Evolutionary conservation across 768 basidiomycete species (phyloP).

Genomic region (Russula sp.): DNA sequence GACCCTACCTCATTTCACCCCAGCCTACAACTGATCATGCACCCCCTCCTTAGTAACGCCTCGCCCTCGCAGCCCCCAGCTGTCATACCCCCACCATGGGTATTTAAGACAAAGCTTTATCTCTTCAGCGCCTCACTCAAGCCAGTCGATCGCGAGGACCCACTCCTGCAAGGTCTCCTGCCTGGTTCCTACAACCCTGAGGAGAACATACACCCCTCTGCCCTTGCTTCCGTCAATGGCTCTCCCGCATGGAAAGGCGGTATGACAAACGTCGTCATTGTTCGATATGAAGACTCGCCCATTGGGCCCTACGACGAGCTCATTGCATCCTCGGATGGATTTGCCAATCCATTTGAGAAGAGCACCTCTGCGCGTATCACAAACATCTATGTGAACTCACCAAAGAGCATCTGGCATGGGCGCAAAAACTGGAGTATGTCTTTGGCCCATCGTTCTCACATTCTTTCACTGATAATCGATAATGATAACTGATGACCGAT

Average conservation of each 20-base stretch:
- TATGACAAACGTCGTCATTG: not conserved
- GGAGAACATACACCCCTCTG: slow-evolving; percentile 23
- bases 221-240: slow-evolving; percentile 16
- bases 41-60: not conserved
- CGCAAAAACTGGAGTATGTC: slow-evolving; percentile 25
- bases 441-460: too few relatives aligned
- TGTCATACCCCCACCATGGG: slow-evolving; percentile 22
- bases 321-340: not conserved
- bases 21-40: not conserved
- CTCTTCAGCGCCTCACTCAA: slow-evolving; percentile 10
- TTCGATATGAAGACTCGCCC: slow-evolving; percentile 22
- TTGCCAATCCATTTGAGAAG: slow-evolving; percentile 8
- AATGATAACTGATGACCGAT: not conserved
- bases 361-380: slow-evolving; percentile 13
- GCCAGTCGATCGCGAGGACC: slow-evolving; percentile 8
- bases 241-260: slow-evolving; percentile 19
- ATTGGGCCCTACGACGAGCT: slow-evolving; percentile 29
- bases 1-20: too few relatives aligned
- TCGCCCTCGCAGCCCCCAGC: not conserved
- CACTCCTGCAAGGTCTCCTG: slow-evolving; percentile 25
- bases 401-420: slow-evolving; percentile 20
- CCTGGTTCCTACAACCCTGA: slow-evolving; percentile 19
- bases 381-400: slow-evolving; percentile 22
- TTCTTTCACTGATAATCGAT: not conserved
- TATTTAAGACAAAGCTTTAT: slow-evolving; percentile 15